Conservation (phyloP, 148 eudicot genomes). For the Rhododendron ferrugineum region DNA sequence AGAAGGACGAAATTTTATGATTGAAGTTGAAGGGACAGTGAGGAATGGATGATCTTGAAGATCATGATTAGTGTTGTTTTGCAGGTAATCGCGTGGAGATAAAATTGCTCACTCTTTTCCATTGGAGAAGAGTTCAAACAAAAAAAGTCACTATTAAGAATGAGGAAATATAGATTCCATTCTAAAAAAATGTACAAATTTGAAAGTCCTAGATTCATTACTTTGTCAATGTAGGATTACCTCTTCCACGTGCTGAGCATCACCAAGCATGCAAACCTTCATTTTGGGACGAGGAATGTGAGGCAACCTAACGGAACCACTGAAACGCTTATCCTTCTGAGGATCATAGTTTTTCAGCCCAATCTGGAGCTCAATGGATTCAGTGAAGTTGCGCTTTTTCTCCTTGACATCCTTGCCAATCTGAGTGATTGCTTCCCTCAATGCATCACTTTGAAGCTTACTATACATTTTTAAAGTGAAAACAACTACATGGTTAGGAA, state of each 20-base stretch:
- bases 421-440: conserved; percentile 52
- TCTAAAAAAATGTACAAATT: neutral
- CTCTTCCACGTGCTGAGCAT: conserved; percentile 86
- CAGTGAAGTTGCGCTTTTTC: conserved; percentile 55
- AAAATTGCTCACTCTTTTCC: neutral
- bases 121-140: neutral
- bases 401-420: conserved; percentile 37
- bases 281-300: conserved; percentile 83
- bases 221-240: conserved; percentile 18
- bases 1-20: neutral
- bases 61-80: neutral
- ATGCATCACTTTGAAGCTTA: conserved; percentile 59
- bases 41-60: neutral
- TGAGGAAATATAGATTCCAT: neutral
- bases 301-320: conserved; percentile 80
- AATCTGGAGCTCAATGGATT: conserved; percentile 82
- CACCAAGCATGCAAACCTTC: conserved; percentile 93
- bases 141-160: neutral
- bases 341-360: conserved; percentile 83
- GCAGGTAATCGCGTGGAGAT: neutral
- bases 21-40: neutral
- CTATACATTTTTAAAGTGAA: conserved; percentile 20
- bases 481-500: neutral
- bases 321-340: conserved; percentile 90
- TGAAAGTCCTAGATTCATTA: neutral